These are phyloP conservation scores for Emericellopsis terricola DNA, from an alignment of 495 filamentous ascomycete genomes.

Conservation along the genomic window DNA sequence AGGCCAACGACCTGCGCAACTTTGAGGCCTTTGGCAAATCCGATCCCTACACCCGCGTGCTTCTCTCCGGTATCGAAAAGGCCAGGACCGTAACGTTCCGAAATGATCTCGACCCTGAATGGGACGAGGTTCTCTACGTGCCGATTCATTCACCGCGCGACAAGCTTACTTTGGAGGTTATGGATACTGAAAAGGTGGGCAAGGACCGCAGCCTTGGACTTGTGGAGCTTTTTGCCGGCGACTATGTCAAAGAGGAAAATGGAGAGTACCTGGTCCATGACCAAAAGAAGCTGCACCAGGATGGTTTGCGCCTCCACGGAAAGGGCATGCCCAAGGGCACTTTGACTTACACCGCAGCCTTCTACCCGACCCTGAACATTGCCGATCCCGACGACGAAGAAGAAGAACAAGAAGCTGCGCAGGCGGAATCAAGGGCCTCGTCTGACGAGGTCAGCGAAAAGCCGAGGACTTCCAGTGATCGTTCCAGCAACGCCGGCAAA, in stretches of 20 bases:
- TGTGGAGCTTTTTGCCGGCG: constrained; percentile 53
- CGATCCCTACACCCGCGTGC: constrained; percentile 77
- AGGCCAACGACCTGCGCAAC: constrained; percentile 68
- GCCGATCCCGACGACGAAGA: constrained; percentile 88
- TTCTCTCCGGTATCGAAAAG: constrained; percentile 79
- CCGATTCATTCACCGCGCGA: constrained; percentile 79
- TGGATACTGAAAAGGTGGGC: constrained; percentile 84
- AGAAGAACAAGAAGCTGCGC: constrained; percentile 16
- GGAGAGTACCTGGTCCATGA: constrained; percentile 75
- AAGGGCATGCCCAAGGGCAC: constrained; percentile 56
- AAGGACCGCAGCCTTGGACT: constrained; percentile 75
- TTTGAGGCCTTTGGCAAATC: constrained; percentile 92
- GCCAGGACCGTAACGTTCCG: constrained; percentile 86
- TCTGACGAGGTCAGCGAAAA: neutral
- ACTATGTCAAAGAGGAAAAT: constrained; percentile 63
- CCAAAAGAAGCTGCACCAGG: constrained; percentile 40
- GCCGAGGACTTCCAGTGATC: neutral
- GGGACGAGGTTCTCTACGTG: constrained; percentile 90
- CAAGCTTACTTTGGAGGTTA: constrained; percentile 75
- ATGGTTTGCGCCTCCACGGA: constrained; percentile 45
- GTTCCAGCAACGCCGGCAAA: constrained; percentile 18
- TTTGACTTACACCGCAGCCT: constrained; percentile 70
- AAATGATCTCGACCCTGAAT: constrained; percentile 89
- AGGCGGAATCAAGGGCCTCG: constrained; percentile 7
- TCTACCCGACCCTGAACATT: constrained; percentile 77